Evolutionary conservation across 805 yeast species (phyloP), one percentile per base, ranked within the genome.

Genomic region (Wilhelminamyces savonicus): DNA sequence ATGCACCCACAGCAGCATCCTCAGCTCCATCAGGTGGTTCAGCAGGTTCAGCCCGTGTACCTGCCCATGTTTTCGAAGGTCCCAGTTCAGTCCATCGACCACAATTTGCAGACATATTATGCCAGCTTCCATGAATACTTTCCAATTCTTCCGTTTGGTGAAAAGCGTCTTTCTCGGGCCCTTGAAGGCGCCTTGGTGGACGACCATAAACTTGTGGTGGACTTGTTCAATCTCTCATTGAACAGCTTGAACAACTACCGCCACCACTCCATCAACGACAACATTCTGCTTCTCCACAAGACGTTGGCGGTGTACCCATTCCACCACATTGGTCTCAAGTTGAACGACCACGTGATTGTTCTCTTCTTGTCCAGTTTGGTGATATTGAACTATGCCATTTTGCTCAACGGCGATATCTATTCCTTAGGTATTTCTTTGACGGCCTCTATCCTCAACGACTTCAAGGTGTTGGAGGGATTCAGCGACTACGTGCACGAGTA

Each of bases 391-490:
- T 81, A 76, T 43, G 55, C 75, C 7, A 64, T 78, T 7, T 54
- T 77, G 2, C 56, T 78, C 23, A 69, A 76, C 15, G 87, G 88
- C 0, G 74, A 71, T 30, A 63, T 68, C 21, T 76, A 72, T 43
- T 72, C 82, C 5, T 54, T 76, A 23, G 77, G 79, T 1, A 59
- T 81, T 17, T 66, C 76, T 3, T 57, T 50, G 25, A 60, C 80
- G 2, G 62, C 69, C 10, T 56, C 77, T 2, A 62, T 76, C 10
- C 71, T 78, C 44, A 74, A 74, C 46, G 85, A 78, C 41, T 69
- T 75, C 50, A 68, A 68, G 37, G 52, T 79, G 7, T 62, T 63
- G 40, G 66, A 69, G 30, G 56, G 62, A 27, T 58, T 64, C 42
- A 54, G 62, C 17, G 69, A 62, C 32, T 52, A 59, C 49, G 58